A percentile compares a stretch with the other conserved stretches of the same genome.
Evolutionary conservation across 768 basidiomycete genomes (phyloP).

Genomic region (Trametes cinnabarina): DNA sequence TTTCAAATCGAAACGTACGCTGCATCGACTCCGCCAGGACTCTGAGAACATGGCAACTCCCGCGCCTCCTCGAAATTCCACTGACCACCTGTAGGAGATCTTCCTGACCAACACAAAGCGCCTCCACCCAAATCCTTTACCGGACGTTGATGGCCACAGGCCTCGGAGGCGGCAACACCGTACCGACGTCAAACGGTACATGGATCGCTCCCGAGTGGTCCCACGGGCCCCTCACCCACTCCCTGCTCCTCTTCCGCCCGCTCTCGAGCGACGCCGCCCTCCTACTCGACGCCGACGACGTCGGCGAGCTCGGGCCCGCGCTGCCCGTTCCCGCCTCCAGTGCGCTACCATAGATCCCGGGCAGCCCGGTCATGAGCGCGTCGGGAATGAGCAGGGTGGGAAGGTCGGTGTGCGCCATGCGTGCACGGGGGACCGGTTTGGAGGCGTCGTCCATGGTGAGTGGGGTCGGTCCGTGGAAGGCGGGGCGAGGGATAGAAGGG

Average conservation of each 20-base stretch:
- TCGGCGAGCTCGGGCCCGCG: slow-evolving; percentile 21
- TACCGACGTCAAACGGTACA: slow-evolving; percentile 25
- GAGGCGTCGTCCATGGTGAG: background rate
- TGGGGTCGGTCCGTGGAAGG: slow-evolving; percentile 27
- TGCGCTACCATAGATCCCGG: background rate
- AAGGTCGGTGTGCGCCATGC: slow-evolving; percentile 18
- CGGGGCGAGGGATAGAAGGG: slow-evolving; percentile 62
- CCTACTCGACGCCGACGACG: slow-evolving; percentile 13
- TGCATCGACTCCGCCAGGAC: background rate
- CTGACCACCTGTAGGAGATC: background rate
- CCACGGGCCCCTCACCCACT: slow-evolving; percentile 25
- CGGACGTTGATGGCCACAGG: slow-evolving; percentile 24
- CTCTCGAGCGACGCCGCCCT: background rate
- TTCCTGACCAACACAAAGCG: background rate
- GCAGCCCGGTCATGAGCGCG: background rate
- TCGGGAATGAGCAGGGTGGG: slow-evolving; percentile 14
- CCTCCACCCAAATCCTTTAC: slow-evolving; percentile 1
- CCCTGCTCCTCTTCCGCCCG: slow-evolving; percentile 15
- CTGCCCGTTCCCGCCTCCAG: background rate
- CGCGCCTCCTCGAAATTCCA: background rate
- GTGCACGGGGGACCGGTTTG: slow-evolving; percentile 21
- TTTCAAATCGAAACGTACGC: background rate
- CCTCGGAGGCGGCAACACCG: slow-evolving; percentile 23
- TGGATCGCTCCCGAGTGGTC: slow-evolving; percentile 26
- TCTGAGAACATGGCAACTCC: background rate